Conservation (phyloP, 495 filamentous ascomycete species). For the Parachaetomium inaequale region DNA sequence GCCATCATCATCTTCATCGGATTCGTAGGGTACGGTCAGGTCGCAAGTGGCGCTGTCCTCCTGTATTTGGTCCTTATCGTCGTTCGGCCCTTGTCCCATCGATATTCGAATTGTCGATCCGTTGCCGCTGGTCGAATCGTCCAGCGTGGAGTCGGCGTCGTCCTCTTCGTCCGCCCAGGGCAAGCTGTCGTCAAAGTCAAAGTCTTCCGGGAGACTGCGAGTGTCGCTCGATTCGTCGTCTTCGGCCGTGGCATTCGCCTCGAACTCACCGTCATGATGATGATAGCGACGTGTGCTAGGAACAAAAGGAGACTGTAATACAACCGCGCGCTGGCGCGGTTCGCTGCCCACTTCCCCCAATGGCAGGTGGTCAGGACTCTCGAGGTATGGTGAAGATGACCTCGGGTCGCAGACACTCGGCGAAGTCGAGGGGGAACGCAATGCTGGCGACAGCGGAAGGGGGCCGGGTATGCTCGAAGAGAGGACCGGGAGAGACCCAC, state of each 20-base stretch:
- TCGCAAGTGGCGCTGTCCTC: slow-evolving; percentile 11
- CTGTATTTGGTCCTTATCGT: slow-evolving; percentile 16
- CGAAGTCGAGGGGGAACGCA: slow-evolving; percentile 28
- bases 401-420: slow-evolving; percentile 32
- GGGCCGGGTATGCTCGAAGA: slow-evolving; percentile 43
- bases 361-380: slow-evolving; percentile 47
- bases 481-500: slow-evolving; percentile 58
- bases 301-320: slow-evolving; percentile 14
- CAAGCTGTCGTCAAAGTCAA: slow-evolving; percentile 14
- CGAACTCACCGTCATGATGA: slow-evolving; percentile 63
- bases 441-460: slow-evolving; percentile 33
- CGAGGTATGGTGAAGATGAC: slow-evolving; percentile 55
- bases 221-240: slow-evolving; percentile 22
- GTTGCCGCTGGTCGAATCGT: background rate
- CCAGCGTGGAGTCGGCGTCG: background rate
- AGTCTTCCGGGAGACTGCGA: slow-evolving; percentile 14
- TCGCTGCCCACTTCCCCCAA: slow-evolving; percentile 34
- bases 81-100: background rate
- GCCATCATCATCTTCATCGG: slow-evolving; percentile 42
- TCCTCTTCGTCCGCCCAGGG: slow-evolving; percentile 21
- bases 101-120: background rate
- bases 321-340: slow-evolving; percentile 33
- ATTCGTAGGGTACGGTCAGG: slow-evolving; percentile 36
- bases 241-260: slow-evolving; percentile 24
- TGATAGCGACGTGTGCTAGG: slow-evolving; percentile 45